Base-by-base conservation (phyloP, 2,329 filamentous ascomycete species). In the Westerdykella aurantiaca region DNA sequence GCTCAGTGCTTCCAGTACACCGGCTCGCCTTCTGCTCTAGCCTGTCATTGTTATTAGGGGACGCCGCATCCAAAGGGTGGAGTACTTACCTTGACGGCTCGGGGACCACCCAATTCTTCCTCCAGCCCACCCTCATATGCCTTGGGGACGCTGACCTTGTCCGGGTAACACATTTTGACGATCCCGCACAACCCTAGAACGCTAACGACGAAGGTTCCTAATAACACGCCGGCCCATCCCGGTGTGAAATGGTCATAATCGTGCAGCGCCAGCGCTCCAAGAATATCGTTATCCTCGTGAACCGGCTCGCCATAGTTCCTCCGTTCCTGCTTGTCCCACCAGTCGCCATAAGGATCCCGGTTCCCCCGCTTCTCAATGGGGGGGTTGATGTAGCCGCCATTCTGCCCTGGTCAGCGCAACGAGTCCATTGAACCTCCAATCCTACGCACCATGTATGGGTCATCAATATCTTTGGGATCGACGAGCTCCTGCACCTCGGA, bases 241-340 rank as follows among this genome's bases (percentile, higher is more conserved):
- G 90, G 74, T 39, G 79, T 84, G 61, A 81, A 79, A 77, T 93
- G 91, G 44, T 83, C 93, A 74, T 98, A 97, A 60, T 90, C 84
- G 68, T 93, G 83, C 2, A 88, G 82, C 40, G 87, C 85, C 72
- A 98, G 91, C 52, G 95, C 85, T 57, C 89, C 90, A 45, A 97
- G 77, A 45, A 89, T 78, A 68, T 98, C 94, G 70, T 96, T 86
- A 69, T 98, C 93, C 71, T 98, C 94, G 70, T 98, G 91, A 41
- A 95, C 82, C 11, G 91, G 88, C 71, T 98, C 94, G 70, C 90
- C 90, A 67, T 87, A 97, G 78, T 98, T 97, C 62, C 93, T 82
- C 67, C 90, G 84, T 71, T 97, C 93, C 73, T 98, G 93, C 70
- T 89, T 86, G 72, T 98, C 91, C 88, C 89, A 97, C 88, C 89